Percentiles rank a stretch among this genome's conserved stretches.
Evolutionary conservation across 495 filamentous ascomycete genomes (phyloP).

Genomic region (Paragyromitra xinjiangensis): DNA sequence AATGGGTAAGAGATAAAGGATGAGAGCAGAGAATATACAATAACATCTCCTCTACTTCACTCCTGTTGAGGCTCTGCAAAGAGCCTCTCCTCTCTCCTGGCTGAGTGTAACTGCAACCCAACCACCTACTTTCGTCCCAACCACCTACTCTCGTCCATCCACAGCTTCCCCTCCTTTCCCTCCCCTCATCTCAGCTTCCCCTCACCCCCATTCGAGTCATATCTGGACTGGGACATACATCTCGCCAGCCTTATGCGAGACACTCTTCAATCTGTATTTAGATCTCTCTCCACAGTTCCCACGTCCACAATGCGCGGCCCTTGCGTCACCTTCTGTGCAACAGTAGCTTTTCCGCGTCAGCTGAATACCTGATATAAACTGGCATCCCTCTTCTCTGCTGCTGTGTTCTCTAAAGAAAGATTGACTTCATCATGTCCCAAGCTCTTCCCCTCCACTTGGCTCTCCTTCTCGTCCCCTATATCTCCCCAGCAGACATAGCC

Average conservation of each 20-base stretch:
- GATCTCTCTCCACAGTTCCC: background rate
- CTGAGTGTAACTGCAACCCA: background rate
- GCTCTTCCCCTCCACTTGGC: constrained; percentile 43
- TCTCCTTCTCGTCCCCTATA: constrained; percentile 43
- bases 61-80: too few species aligned
- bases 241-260: too few species aligned
- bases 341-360: background rate
- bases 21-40: too few species aligned
- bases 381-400: background rate
- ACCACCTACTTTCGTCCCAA: background rate
- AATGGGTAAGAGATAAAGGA: too few species aligned
- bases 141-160: background rate
- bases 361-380: background rate
- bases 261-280: background rate
- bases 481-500: constrained; percentile 36
- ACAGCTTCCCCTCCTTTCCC: background rate
- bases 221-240: too few species aligned
- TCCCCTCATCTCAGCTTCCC: background rate
- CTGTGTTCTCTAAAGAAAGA: background rate
- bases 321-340: constrained; percentile 4
- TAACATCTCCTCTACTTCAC: too few species aligned
- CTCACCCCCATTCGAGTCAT: background rate
- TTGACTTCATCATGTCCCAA: constrained; percentile 16
- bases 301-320: background rate
- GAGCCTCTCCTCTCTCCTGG: too few species aligned